A percentile compares a stretch with the other conserved stretches of the same genome.
Conservation (phyloP, 148 eudicot genomes). For the Silene uniflora region DNA sequence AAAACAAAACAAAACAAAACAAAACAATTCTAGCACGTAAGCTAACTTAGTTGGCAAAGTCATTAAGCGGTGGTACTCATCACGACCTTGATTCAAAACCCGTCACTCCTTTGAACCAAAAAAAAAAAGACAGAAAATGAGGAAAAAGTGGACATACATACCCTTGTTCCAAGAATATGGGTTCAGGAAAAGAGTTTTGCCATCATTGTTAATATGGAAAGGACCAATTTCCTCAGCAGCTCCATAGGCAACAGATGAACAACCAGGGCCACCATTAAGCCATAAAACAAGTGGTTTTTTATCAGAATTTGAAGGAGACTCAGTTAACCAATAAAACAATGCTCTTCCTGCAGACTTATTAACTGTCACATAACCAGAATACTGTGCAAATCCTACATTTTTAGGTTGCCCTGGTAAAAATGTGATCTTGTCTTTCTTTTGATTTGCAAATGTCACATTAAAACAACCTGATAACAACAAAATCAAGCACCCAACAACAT, state of each 20-base stretch:
- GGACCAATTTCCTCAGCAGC: conserved; percentile 96
- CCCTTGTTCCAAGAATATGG: conserved; percentile 87
- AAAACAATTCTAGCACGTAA: background rate
- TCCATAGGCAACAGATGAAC: conserved; percentile 93
- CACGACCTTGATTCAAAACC: too few species aligned
- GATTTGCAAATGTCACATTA: conserved; percentile 40
- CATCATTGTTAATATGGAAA: conserved; percentile 62
- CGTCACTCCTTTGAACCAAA: too few species aligned
- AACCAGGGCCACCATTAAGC: conserved; percentile 98
- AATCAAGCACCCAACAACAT: conserved; percentile 31
- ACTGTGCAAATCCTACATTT: conserved; percentile 62
- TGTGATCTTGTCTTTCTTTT: conserved; percentile 59
- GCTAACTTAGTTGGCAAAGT: background rate
- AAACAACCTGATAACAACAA: conserved; percentile 25
- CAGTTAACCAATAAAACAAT: conserved; percentile 88
- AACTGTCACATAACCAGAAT: conserved; percentile 84
- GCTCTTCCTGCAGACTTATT: conserved; percentile 68
- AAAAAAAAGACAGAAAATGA: background rate
- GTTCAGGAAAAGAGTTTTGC: conserved; percentile 59
- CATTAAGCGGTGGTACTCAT: too few species aligned
- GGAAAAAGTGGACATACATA: conserved; percentile 27
- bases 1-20: too few species aligned
- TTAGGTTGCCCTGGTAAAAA: conserved; percentile 81
- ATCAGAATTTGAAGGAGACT: conserved; percentile 50
- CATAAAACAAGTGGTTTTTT: conserved; percentile 74